A percentile compares a stretch with the other conserved stretches of the same genome.
Evolutionary conservation across 73 alveolate species (phyloP).

Genomic region (Paraurostyla sp.): DNA sequence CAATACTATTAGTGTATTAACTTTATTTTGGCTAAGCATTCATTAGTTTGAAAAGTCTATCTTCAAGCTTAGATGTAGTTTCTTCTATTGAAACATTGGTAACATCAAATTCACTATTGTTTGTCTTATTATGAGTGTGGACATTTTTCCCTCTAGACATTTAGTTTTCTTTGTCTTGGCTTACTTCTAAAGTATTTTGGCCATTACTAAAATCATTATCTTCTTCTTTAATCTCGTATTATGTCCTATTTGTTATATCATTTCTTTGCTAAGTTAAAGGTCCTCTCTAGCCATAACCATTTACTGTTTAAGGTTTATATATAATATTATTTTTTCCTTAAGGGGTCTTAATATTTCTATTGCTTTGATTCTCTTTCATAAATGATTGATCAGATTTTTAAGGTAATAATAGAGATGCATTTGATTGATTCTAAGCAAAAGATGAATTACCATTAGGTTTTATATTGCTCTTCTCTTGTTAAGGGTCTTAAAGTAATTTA

Average conservation of each 20-base stretch:
- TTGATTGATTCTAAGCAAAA: no score
- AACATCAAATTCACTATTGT: not conserved
- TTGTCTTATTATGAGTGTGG: not conserved
- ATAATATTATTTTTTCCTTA: not conserved
- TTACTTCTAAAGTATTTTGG: not conserved
- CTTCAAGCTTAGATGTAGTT: constrained; percentile 13
- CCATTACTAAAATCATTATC: not conserved
- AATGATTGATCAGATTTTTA: not conserved
- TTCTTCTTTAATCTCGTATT: not conserved
- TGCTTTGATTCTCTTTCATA: not conserved
- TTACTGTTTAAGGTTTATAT: no score
- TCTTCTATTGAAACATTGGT: constrained; percentile 7
- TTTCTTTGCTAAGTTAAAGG: no score
- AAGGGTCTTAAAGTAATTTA: not conserved
- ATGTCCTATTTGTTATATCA: no score
- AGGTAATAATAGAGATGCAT: no score
- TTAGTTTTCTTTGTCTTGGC: no score
- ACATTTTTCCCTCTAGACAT: no score
- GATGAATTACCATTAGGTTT: not conserved
- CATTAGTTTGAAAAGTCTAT: not conserved
- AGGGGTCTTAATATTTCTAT: not conserved
- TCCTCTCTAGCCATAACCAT: no score
- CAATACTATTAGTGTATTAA: not conserved
- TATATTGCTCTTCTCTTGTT: not conserved
- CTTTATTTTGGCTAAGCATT: not conserved